Evolutionary conservation across 169 alveolate genomes (phyloP), one percentile per base, ranked within the genome.

Genomic region (Blepharisma undulans): DNA sequence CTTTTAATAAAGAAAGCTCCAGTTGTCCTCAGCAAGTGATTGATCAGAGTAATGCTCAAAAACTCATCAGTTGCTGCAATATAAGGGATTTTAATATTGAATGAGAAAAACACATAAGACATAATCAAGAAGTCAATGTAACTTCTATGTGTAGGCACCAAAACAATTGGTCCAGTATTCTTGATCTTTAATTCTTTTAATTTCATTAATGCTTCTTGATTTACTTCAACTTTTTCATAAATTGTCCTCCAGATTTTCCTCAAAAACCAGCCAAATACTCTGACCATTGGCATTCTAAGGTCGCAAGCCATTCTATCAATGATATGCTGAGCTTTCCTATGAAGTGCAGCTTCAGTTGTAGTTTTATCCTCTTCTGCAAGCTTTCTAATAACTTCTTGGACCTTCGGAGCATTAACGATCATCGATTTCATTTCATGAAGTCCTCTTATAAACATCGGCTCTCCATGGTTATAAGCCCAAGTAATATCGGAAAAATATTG

Each of bases 51-150:
- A 61, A 96, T 94, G 16, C 93, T 90, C 29, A 96, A 84, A 90
- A 96, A 96, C 72, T 96, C 97, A 36, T 96, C 97, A 27, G 96
- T 97, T 21, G 97, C 96, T 77, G 97, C 96, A 36, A 96, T 95
- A 72, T 93, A 96, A 1, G 98, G 98, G 14, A 93, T 84, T 92
- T 95, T 91, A 29, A 96, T 93, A 33, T 92, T 91, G 72, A 92
- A 95, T 18, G 93, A 88, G 71, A 89, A 95, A 36, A 96, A 93
- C 22, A 96, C 93, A 66, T 94, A 93, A 36, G 96, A 90, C 25
- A 96, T 82, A n/a, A 96, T 81, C 29, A 96, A 84, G 90, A 96
- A 96, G 76, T 96, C 98, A n/a, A 96, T 91, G 78, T 96, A 96
- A 14, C 96, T 93, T 88, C 98, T 88, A 86, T 96, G 97, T 6